phyloP scores from a whole-genome alignment of 2,329 filamentous ascomycete genomes.

The Diaporthe longicolla region DNA sequence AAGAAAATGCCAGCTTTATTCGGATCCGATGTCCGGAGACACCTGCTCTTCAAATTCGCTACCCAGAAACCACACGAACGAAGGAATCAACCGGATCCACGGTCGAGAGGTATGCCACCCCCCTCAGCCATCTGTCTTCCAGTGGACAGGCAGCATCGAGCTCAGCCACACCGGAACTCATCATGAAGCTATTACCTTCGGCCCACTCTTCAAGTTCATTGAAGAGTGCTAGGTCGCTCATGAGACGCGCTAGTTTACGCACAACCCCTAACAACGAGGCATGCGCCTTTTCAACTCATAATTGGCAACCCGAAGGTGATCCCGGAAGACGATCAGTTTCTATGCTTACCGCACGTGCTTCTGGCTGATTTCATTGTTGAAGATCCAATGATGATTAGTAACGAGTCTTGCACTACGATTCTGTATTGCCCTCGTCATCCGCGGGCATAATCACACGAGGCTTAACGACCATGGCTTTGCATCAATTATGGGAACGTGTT shows the following conservation, averaged over 20 bases:
- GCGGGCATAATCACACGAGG: no score
- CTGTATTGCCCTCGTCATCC: no score
- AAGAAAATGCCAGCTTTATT: conserved; percentile 16
- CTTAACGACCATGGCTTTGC: not conserved
- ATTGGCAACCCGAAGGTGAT: conserved; percentile 14
- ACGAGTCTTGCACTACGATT: not conserved
- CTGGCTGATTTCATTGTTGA: not conserved
- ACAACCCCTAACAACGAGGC: not conserved
- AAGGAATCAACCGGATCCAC: conserved; percentile 34
- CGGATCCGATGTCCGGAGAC: conserved; percentile 16
- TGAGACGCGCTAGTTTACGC: conserved; percentile 27
- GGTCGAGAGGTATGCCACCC: conserved; percentile 39
- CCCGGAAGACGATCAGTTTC: conserved; percentile 8
- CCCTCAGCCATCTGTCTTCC: conserved; percentile 33
- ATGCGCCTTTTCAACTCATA: not conserved
- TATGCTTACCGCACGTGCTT: not conserved
- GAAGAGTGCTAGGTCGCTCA: conserved; percentile 5
- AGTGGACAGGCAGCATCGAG: conserved; percentile 12
- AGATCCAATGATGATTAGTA: not conserved
- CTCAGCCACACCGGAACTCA: conserved; percentile 14
- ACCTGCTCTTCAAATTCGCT: conserved; percentile 14
- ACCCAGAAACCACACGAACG: conserved; percentile 4
- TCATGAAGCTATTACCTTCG: not conserved
- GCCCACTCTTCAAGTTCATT: conserved; percentile 6
- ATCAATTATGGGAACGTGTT: not conserved